A percentile compares a stretch with the other conserved stretches of the same genome.
Conservation (phyloP, 495 filamentous ascomycete genomes). For the Penicillium nucicola region DNA sequence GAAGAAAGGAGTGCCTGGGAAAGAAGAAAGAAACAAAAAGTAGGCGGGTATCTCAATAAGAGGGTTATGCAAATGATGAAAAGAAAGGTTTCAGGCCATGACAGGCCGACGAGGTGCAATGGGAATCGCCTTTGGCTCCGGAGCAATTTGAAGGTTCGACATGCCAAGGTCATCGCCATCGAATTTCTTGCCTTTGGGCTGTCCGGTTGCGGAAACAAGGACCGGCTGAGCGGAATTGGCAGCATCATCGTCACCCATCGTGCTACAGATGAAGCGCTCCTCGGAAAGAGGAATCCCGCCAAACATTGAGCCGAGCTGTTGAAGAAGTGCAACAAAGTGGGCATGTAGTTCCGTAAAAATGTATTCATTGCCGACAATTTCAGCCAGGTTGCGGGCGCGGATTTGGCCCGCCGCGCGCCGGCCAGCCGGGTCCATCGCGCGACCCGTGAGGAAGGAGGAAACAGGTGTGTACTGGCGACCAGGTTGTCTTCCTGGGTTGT, state of each 20-base stretch:
- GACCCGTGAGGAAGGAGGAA: conserved; percentile 62
- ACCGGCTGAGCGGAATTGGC: conserved; percentile 17
- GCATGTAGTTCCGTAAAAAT: conserved; percentile 87
- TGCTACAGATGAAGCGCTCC: conserved; percentile 43
- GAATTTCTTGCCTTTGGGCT: conserved; percentile 23
- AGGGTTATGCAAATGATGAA: conserved; percentile 11
- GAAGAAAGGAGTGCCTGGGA: conserved; percentile 9
- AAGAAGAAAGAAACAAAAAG: conserved; percentile 10
- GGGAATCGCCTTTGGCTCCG: conserved; percentile 42
- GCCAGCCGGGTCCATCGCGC: conserved; percentile 57
- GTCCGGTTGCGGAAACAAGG: conserved; percentile 17
- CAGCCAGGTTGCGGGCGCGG: conserved; percentile 73
- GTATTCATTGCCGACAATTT: conserved; percentile 80
- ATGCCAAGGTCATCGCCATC: conserved; percentile 35
- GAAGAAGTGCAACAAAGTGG: conserved; percentile 69
- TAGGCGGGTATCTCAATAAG: conserved; percentile 21
- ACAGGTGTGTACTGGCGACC: conserved; percentile 51
- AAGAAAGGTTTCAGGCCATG: conserved; percentile 29
- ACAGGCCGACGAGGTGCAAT: conserved; percentile 40
- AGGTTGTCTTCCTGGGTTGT: conserved; percentile 19
- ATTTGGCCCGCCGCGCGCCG: conserved; percentile 51
- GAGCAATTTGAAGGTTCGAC: conserved; percentile 35
- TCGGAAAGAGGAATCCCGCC: conserved; percentile 44
- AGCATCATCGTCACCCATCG: conserved; percentile 32
- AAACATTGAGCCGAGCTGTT: conserved; percentile 58